Conservation (phyloP, 805 yeast genomes). For the Candida incommunis region DNA sequence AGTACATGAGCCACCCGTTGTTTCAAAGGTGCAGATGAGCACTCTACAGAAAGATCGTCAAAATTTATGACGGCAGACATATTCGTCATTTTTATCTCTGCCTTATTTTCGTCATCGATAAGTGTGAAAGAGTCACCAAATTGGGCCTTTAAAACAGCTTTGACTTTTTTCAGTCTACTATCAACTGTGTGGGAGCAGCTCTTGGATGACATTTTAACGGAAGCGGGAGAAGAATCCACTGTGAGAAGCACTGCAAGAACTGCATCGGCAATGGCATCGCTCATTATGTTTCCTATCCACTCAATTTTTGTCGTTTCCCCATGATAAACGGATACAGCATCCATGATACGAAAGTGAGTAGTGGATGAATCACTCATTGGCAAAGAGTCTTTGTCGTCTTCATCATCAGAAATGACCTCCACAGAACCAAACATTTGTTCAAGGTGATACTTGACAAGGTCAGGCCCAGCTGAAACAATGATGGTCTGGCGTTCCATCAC, state of each 20-base stretch:
- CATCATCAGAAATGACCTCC: constrained; percentile 37
- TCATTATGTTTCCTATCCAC: constrained; percentile 34
- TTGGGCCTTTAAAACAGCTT: constrained; percentile 59
- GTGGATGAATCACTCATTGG: constrained; percentile 5
- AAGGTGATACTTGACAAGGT: constrained; percentile 76
- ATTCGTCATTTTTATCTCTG: constrained; percentile 57
- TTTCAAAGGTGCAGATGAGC: constrained; percentile 60
- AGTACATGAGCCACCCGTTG: constrained; percentile 75
- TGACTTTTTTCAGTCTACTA: constrained; percentile 38
- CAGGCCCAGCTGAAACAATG: constrained; percentile 65
- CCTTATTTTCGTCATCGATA: constrained; percentile 27
- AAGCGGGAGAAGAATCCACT: constrained; percentile 89
- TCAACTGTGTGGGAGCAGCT: background rate
- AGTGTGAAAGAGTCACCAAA: constrained; percentile 62
- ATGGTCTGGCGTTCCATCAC: constrained; percentile 72
- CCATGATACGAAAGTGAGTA: constrained; percentile 42
- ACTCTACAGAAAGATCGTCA: constrained; percentile 47
- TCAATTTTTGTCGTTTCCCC: constrained; percentile 15
- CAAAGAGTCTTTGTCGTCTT: no score
- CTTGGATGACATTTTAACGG: constrained; percentile 72
- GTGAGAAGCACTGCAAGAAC: constrained; percentile 80
- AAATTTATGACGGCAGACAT: constrained; percentile 59
- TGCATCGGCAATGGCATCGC: constrained; percentile 90
- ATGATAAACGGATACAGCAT: constrained; percentile 38
- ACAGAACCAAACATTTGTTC: constrained; percentile 90